Percentiles rank a stretch among this genome's conserved stretches.
Evolutionary conservation across 208 protist species (phyloP).

Genomic region (Acanthamoeba culbertsoni): DNA sequence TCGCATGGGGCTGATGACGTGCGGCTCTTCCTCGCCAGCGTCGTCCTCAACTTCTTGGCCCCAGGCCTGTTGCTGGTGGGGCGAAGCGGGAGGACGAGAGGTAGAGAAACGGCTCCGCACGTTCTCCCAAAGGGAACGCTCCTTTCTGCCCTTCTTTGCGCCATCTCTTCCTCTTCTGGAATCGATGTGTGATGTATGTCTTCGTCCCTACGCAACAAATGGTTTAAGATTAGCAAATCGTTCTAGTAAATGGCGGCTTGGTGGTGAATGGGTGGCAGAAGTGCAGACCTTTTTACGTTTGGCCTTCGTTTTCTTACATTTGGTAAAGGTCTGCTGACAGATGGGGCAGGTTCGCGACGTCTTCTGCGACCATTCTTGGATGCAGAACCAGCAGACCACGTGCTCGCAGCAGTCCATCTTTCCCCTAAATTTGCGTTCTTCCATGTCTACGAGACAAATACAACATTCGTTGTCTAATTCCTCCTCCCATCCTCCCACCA

Average conservation of each 20-base stretch:
- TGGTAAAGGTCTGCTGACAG: background rate
- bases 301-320: background rate
- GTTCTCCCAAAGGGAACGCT: background rate
- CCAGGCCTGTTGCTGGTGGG: background rate
- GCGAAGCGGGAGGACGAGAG: background rate
- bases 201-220: background rate
- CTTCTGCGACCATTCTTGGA: background rate
- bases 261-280: background rate
- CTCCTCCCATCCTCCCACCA: background rate
- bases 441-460: background rate
- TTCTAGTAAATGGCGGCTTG: background rate
- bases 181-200: too few relatives aligned
- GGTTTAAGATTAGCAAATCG: background rate
- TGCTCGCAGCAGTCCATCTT: conserved; percentile 34
- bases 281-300: background rate
- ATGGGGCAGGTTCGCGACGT: conserved; percentile 1
- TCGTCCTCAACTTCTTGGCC: background rate
- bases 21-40: background rate
- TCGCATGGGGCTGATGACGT: background rate
- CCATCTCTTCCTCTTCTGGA: background rate
- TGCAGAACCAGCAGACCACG: conserved; percentile 17
- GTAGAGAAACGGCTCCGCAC: background rate
- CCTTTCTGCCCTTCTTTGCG: background rate
- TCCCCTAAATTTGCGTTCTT: background rate
- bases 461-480: background rate